Evolutionary conservation across 371 early-diverging fungal species (phyloP).

Genomic region (Mortierella polycephala): DNA sequence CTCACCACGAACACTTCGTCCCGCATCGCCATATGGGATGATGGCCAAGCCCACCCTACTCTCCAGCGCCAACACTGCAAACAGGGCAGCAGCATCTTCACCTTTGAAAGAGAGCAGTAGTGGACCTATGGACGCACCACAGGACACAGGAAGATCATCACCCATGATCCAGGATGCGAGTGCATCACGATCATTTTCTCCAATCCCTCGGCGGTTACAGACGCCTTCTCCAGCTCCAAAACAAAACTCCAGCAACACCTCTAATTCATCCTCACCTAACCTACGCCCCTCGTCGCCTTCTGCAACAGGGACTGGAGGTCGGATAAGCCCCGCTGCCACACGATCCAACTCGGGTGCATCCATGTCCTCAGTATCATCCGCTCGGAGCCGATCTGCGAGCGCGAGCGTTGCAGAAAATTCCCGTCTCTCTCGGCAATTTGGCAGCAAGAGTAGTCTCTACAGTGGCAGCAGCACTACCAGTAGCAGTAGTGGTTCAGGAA

Average conservation of each 20-base stretch:
- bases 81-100: constrained; percentile 8
- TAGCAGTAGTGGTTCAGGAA: constrained; percentile 7
- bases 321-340: constrained; percentile 3
- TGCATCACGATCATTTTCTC: constrained; percentile 26
- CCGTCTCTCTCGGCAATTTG: constrained; percentile 10
- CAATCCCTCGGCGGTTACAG: constrained; percentile 47
- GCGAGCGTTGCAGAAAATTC: constrained; percentile 17
- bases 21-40: constrained; percentile 36
- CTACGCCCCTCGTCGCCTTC: constrained; percentile 13
- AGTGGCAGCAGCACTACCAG: constrained; percentile 8
- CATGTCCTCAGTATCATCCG: constrained; percentile 2
- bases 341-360: constrained; percentile 22
- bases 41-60: constrained; percentile 29
- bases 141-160: neutral
- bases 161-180: constrained; percentile 1
- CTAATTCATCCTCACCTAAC: constrained; percentile 9
- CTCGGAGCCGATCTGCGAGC: constrained; percentile 37
- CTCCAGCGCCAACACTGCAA: constrained; percentile 10
- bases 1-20: constrained; percentile 11
- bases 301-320: constrained; percentile 3
- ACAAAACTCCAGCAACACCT: neutral
- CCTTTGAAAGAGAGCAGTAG: constrained; percentile 23
- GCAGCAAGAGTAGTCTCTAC: constrained; percentile 2
- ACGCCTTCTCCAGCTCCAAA: constrained; percentile 30
- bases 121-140: neutral